Conservation (phyloP, 2,329 filamentous ascomycete species). For the Penicillium sp. region DNA sequence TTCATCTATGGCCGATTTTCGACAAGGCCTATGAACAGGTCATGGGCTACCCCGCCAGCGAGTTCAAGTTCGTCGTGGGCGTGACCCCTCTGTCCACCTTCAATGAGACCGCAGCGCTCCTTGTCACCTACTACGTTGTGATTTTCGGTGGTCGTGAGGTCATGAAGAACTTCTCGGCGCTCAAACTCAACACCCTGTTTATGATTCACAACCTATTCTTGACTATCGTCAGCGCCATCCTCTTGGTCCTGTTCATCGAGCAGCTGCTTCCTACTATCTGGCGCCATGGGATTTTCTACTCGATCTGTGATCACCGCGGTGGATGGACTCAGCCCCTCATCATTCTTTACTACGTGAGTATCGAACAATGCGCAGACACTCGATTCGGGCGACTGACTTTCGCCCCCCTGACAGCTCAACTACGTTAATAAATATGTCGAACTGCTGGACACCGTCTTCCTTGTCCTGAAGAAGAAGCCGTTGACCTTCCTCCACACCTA, state of each 20-base stretch:
- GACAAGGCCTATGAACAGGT: constrained; percentile 72
- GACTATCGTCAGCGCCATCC: constrained; percentile 72
- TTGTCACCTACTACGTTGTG: constrained; percentile 83
- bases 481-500: constrained; percentile 98
- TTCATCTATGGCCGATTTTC: constrained; percentile 91
- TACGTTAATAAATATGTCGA: constrained; percentile 98
- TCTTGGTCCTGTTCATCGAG: constrained; percentile 83
- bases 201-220: constrained; percentile 96
- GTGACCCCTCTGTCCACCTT: constrained; percentile 86
- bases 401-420: constrained; percentile 63
- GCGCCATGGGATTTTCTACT: constrained; percentile 75
- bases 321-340: constrained; percentile 94
- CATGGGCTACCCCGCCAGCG: constrained; percentile 73
- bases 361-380: not conserved
- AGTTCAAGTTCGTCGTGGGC: constrained; percentile 78
- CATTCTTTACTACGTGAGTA: constrained; percentile 88
- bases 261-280: constrained; percentile 79
- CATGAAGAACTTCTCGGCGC: constrained; percentile 79
- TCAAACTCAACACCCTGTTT: constrained; percentile 84
- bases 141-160: constrained; percentile 88
- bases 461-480: constrained; percentile 99
- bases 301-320: constrained; percentile 70
- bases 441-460: constrained; percentile 88
- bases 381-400: constrained; percentile 27
- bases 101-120: constrained; percentile 70